Evolutionary conservation across 148 eudicot species (phyloP), one percentile per base, ranked within the genome.

Genomic region (Simmondsia chinensis): DNA sequence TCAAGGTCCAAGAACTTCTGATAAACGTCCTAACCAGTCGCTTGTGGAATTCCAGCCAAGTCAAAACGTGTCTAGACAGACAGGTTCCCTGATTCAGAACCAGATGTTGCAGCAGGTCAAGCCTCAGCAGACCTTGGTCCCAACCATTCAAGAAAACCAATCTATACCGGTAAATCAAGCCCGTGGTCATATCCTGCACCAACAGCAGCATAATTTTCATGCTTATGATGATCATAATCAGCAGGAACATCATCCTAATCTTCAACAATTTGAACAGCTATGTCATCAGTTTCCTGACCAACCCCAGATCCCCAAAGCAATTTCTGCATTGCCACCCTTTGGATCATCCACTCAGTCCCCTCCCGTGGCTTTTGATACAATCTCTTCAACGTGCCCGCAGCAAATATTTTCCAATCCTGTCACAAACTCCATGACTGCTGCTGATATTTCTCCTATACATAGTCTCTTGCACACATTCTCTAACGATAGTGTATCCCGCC

Each of bases 381-480:
- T 59, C 20, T 40, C 82, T 16, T 65, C 80, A 15, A 45, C 61
- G 20, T 49, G 63, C 55, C 66, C 59, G 25, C 82, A 56, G 39
- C 77, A 65, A 41, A 57, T 61, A 29, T 65, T 68, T 39, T 57
- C 83, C 2, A 69, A 68, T 35, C 45, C 68, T 2, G 50, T 47
- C 27, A 55, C 59, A 22, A 68, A 61, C 33, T 64, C 70, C 40
- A 48, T 45, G n/a, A 26, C 65, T 35, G 32, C 67, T 26, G 43
- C 75, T 51, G 62, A 57, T 47, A 55, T 57, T 59, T 75, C 91
- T 48, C 83, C 93, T 20, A 69, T 82, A 49, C 83, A 73, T 16
- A 64, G 71, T 54, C 51, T 79, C 20, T 38, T 83, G 65, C 70
- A 77, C 36, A 75, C 94, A 35, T 75, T 80, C 56, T 66, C 87